Base-by-base conservation (phyloP, 2,329 filamentous ascomycete genomes). In the Ceratocystis ficicola region DNA sequence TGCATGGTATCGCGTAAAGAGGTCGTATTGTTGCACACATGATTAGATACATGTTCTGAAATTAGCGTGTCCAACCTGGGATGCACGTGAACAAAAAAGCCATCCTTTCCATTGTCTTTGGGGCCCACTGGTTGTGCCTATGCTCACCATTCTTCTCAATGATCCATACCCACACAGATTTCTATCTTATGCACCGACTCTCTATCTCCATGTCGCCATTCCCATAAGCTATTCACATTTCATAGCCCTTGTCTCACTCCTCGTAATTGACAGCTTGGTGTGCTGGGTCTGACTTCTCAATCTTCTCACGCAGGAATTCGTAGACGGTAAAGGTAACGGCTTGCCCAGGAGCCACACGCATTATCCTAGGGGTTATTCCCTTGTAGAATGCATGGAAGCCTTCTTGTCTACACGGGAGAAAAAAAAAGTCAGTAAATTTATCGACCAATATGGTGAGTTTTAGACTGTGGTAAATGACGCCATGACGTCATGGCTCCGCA, bases 361-460 rank as follows among this genome's bases (percentile, higher is more conserved):
- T 97, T 71, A 99, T 89, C 72, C 94, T 85, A 5, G 94, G 94
- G 60, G 94, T 99, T 77, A 99, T 99, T 72, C 94, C 94, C 83
- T 97, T 97, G 81, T 96, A 99, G 78, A 99, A 99, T 61, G 94
- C 94, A 72, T 90, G 86, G 71, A 93, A 81, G 44, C 94, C 94
- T 78, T 99, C 94, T 78, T 95, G 89, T 73, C 88, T 90, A 74
- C 76, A 36, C 10, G 36, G 32, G 25, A 20, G 25, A 15, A 63
- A 36, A n/a, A 59, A 46, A 25, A 46, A 30, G 67, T 69, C 60
- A 69, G 68, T 25, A 22, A 48, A 48, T 22, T n/a, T 48, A 20
- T 22, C n/a, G 17, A 25, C n/a, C 48, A 20, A 59, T 52, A 8
- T 25, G 15, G 44, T 12, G 44, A 44, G 28, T 48, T 25, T 46